These are phyloP conservation scores for Phialophora macrospora DNA, from an alignment of 2,329 filamentous ascomycete species.

Conservation along the genomic window DNA sequence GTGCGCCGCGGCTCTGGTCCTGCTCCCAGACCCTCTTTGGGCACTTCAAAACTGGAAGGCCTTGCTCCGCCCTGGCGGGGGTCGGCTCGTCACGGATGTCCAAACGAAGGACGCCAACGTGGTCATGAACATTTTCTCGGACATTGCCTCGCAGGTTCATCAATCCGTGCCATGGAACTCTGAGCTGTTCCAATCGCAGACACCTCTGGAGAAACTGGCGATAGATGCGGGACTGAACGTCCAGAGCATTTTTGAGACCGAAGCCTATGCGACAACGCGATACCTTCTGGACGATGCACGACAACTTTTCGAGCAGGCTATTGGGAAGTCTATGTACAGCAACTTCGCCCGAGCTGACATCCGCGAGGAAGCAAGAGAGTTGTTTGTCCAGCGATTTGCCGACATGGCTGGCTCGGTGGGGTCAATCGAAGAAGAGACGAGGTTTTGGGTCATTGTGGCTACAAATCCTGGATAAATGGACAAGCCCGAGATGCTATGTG, in stretches of 20 bases:
- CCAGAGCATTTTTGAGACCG: slow-evolving; percentile 27
- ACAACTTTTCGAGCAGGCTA: slow-evolving; percentile 24
- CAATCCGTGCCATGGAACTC: slow-evolving; percentile 21
- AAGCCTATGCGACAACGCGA: slow-evolving; percentile 15
- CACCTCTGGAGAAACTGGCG: slow-evolving; percentile 19
- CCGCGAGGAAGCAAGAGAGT: slow-evolving; percentile 13
- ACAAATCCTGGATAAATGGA: slow-evolving; percentile 8
- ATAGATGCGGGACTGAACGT: slow-evolving; percentile 26
- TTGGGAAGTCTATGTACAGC: slow-evolving; percentile 27
- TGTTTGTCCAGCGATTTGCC: slow-evolving; percentile 23
- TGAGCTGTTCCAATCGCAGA: slow-evolving; percentile 12
- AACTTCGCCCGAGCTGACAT: slow-evolving; percentile 20
- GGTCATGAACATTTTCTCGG: slow-evolving; percentile 28
- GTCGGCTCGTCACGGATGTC: slow-evolving; percentile 32
- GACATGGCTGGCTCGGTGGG: slow-evolving; percentile 13
- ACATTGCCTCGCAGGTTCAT: slow-evolving; percentile 12
- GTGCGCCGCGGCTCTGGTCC: slow-evolving; percentile 31
- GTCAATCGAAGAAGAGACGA: slow-evolving; percentile 22
- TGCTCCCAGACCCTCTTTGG: slow-evolving; percentile 25
- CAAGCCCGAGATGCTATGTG: not conserved
- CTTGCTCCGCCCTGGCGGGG: slow-evolving; percentile 20
- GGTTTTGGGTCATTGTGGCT: slow-evolving; percentile 28
- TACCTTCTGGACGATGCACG: slow-evolving; percentile 13
- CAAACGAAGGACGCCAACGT: slow-evolving; percentile 31
- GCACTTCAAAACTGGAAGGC: slow-evolving; percentile 29